Evolutionary conservation across 257 asterid species (phyloP).

Genomic region (Solanum bulbocastanum): DNA sequence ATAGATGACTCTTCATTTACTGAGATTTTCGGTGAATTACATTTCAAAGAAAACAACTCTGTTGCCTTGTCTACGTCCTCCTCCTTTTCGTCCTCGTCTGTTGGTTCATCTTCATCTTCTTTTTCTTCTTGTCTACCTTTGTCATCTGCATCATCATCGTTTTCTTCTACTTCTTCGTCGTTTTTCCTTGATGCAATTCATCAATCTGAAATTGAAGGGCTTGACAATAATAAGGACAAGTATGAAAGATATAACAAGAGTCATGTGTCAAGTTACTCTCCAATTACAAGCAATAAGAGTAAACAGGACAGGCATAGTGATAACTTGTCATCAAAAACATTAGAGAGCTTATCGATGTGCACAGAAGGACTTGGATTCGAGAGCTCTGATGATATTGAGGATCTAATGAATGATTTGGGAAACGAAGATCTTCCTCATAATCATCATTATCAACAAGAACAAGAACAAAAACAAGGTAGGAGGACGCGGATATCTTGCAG

Average conservation of each 20-base stretch:
- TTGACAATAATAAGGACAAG: not conserved
- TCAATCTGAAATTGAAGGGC: not conserved
- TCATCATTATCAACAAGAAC: constrained; percentile 4
- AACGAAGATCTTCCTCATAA: constrained; percentile 3
- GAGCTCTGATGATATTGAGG: constrained; percentile 53
- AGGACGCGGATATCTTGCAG: not conserved
- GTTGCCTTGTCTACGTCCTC: not conserved
- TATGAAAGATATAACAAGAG: constrained; percentile 5
- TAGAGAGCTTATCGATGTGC: constrained; percentile 49
- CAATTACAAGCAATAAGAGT: not conserved
- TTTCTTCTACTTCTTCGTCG: constrained; percentile 6
- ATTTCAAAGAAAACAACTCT: constrained; percentile 29
- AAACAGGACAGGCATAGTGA: constrained; percentile 29
- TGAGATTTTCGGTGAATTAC: constrained; percentile 35
- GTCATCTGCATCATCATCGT: constrained; percentile 8
- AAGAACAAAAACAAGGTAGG: constrained; percentile 1
- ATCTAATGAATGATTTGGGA: constrained; percentile 22
- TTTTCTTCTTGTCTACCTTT: constrained; percentile 13
- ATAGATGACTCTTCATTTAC: constrained; percentile 28
- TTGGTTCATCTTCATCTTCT: not conserved
- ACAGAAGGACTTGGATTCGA: constrained; percentile 81
- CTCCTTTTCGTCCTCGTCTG: not conserved
- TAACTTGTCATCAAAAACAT: constrained; percentile 43
- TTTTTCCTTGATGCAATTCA: not conserved
- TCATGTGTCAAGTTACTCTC: constrained; percentile 3